Base-by-base conservation (phyloP, 2,329 filamentous ascomycete species). In the Apiospora hydei region DNA sequence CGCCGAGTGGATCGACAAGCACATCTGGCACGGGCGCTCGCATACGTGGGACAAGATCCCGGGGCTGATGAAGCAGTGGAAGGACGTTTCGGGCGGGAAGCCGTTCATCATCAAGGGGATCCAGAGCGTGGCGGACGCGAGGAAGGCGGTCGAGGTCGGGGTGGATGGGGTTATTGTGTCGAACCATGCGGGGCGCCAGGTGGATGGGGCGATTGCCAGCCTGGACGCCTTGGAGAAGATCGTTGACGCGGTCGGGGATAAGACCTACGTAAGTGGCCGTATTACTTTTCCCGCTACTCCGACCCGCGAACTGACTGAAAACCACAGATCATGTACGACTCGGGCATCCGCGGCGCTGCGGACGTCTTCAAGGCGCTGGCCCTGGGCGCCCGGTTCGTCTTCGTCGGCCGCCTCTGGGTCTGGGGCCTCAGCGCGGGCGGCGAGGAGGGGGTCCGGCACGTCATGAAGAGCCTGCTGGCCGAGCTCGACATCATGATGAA, bases 401-500 rank as follows among this genome's bases (percentile, higher is more conserved):
- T 90, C 73, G 83, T 92, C 0, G 89, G 89, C 0, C 79, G 89
- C 7, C 80, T 90, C 3, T 91, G 88, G 88, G 84, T 92, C 43
- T 91, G 86, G 84, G 89, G 86, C 0, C 77, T 92, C 13, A 85
- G 85, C 53, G 89, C 90, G 71, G 88, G 87, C 80, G 89, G 90
- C 14, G 89, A 91, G 78, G 81, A 86, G 43, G 89, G 89, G 1
- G 89, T 91, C 0, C 80, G 87, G 0, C 89, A 91, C 80, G 88
- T 91, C 10, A 86, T 91, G 84, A 89, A 88, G 80, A 83, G 84
- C n/a, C 77, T 92, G 38, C 78, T 92, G 69, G 89, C 88, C 0
- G 89, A 92, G 71, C 84, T 91, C 46, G 89, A 92, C 77, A 90
- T 91, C 61, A 73, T 90, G 72, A 87, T 92, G 85, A 88, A 88